Conservation (phyloP, 768 basidiomycete species). For the Trametes elegans region DNA sequence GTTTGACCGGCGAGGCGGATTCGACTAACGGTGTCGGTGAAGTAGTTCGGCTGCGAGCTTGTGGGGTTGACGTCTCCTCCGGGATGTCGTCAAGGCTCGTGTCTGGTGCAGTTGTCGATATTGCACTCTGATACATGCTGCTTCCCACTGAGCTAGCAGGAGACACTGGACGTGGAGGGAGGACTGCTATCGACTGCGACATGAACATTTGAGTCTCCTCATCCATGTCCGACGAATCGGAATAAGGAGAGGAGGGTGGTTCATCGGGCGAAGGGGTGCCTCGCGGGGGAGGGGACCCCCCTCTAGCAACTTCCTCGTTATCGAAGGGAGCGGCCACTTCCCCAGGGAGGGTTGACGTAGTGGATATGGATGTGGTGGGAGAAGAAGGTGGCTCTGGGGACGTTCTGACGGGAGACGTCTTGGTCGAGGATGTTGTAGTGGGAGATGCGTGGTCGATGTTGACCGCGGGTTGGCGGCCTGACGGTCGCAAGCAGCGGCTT, state of each 20-base stretch:
- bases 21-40: background rate
- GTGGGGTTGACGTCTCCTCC: background rate
- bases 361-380: too few species aligned
- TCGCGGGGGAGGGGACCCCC: background rate
- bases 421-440: conserved; percentile 10
- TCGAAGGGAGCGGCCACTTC: too few species aligned
- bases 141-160: conserved; percentile 46
- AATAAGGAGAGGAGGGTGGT: conserved; percentile 52
- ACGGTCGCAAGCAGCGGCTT: conserved; percentile 41
- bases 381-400: too few species aligned
- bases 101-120: conserved; percentile 37
- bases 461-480: conserved; percentile 12
- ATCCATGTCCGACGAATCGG: conserved; percentile 43
- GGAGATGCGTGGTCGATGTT: conserved; percentile 26
- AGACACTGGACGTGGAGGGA: conserved; percentile 40
- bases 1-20: background rate
- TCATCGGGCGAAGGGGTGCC: background rate
- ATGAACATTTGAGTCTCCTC: conserved; percentile 64
- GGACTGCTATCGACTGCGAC: conserved; percentile 70
- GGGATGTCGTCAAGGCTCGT: conserved; percentile 8
- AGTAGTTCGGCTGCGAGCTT: conserved; percentile 3
- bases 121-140: conserved; percentile 79
- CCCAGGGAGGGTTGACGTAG: background rate
- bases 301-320: background rate
- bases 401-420: conserved; percentile 24